Conservation (phyloP, 78 protist genomes). For the Salpingoeca rosetta region DNA sequence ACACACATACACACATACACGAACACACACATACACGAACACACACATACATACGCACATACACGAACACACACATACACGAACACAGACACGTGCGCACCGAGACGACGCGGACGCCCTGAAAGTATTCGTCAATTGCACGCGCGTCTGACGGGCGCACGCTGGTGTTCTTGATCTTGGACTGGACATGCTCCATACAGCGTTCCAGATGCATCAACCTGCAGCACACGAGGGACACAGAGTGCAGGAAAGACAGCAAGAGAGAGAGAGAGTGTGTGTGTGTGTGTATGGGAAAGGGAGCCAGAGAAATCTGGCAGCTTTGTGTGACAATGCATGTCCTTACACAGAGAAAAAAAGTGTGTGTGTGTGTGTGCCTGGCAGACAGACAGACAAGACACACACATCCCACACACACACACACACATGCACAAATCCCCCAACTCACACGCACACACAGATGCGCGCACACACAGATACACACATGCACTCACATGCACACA, state of each 20-base stretch:
- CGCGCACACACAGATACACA: too few species aligned
- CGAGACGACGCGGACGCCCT: background rate
- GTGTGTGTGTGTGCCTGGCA: background rate
- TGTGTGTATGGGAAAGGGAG: background rate
- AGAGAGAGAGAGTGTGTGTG: background rate
- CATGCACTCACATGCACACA: too few species aligned
- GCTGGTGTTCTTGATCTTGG: background rate
- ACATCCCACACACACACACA: too few species aligned
- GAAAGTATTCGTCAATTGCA: too few species aligned
- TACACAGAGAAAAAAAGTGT: background rate
- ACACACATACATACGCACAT: background rate
- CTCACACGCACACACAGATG: too few species aligned
- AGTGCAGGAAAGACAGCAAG: background rate
- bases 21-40: background rate
- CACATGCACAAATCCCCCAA: too few species aligned
- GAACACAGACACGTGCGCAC: background rate
- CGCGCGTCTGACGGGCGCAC: background rate
- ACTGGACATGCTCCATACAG: background rate
- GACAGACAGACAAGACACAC: too few species aligned
- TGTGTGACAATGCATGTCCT: background rate
- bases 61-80: too few species aligned
- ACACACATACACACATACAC: background rate
- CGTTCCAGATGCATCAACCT: background rate
- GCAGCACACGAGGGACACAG: background rate
- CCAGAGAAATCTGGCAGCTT: background rate